phyloP scores from a whole-genome alignment of 1,284 basidiomycete genomes.

The Ganoderma multipileum region DNA sequence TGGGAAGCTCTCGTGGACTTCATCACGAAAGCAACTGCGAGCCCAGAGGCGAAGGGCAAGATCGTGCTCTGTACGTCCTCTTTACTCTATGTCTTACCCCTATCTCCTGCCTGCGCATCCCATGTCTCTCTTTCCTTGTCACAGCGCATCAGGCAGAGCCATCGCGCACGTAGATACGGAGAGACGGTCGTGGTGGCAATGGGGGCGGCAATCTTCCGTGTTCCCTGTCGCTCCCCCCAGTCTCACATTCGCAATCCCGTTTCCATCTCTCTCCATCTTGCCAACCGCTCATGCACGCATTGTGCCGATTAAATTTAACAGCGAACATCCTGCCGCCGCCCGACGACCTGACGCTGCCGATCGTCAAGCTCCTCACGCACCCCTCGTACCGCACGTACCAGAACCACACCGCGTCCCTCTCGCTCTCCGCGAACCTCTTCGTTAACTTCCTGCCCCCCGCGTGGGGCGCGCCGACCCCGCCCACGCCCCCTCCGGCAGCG shows the following conservation, averaged over 20 bases:
- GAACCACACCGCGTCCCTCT: constrained; percentile 76
- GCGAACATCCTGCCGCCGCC: constrained; percentile 89
- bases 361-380: constrained; percentile 80
- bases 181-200: not conserved
- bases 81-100: not conserved
- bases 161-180: not conserved
- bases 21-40: constrained; percentile 64
- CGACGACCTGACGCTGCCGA: constrained; percentile 71
- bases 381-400: constrained; percentile 78
- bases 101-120: not conserved
- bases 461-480: constrained; percentile 72
- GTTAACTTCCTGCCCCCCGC: constrained; percentile 84
- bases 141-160: not conserved
- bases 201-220: constrained; percentile 1
- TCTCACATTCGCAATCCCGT: not conserved
- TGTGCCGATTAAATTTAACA: constrained; percentile 39
- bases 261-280: not conserved
- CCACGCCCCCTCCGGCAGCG: constrained; percentile 49
- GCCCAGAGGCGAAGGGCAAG: constrained; percentile 49
- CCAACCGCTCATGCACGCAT: not conserved
- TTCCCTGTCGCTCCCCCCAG: not conserved
- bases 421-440: constrained; percentile 75
- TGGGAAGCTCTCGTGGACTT: constrained; percentile 82
- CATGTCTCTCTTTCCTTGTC: not conserved
- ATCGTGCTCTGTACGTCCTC: constrained; percentile 77